Conservation (phyloP, 202 grass and related monocot genomes). For the Brachypodium distachyon region DNA sequence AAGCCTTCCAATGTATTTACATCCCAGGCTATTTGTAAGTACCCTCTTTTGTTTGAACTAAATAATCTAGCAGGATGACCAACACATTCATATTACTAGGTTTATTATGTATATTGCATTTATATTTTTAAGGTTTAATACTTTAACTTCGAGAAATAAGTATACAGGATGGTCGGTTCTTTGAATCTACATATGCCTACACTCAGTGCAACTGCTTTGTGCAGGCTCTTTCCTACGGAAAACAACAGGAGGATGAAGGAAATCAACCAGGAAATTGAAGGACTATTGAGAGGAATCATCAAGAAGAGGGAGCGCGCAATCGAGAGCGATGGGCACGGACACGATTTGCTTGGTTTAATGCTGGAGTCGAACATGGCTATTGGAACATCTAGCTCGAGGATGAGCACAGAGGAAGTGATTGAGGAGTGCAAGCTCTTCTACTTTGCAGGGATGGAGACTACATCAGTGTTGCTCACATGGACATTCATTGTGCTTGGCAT, state of each 20-base stretch:
- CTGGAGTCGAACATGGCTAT: conserved; percentile 47
- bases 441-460: conserved; percentile 70
- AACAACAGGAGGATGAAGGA: conserved; percentile 55
- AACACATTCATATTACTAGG: too few relatives aligned
- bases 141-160: too few relatives aligned
- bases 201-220: background rate
- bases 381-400: conserved; percentile 16
- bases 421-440: conserved; percentile 92
- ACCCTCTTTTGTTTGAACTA: too few relatives aligned
- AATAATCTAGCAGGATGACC: too few relatives aligned
- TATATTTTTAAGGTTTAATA: too few relatives aligned
- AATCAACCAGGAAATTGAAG: conserved; percentile 33
- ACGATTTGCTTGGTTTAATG: conserved; percentile 70
- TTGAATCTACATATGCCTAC: background rate
- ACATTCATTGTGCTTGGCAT: conserved; percentile 50
- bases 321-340: conserved; percentile 18
- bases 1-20: conserved; percentile 20
- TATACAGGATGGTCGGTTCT: too few relatives aligned
- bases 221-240: conserved; percentile 56
- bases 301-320: conserved; percentile 43
- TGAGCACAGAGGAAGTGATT: conserved; percentile 60
- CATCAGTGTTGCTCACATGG: conserved; percentile 74
- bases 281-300: conserved; percentile 45
- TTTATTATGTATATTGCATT: too few relatives aligned
- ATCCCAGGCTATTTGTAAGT: conserved; percentile 62